Evolutionary conservation across 495 filamentous ascomycete species (phyloP), one percentile per base, ranked within the genome.

Genomic region (Hyaloscypha variabilis): DNA sequence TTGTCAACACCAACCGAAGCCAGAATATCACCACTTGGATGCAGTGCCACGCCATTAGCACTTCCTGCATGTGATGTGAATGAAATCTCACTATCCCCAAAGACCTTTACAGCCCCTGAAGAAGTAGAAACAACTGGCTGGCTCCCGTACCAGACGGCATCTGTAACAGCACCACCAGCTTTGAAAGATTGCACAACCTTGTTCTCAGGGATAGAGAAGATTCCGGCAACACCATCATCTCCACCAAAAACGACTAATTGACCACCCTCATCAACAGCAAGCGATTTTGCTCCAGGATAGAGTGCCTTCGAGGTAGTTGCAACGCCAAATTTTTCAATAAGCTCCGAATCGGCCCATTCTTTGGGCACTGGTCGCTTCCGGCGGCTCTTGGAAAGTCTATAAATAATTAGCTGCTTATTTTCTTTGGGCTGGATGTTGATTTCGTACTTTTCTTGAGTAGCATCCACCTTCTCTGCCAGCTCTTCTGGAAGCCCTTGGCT

Each of bases 1-100:
- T 97, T 97, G 75, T 99, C 95, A 4, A 86, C 85, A 57, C 95
- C 95, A 30, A 94, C 88, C 0, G 93, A 97, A 11, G 90, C 94
- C 24, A 97, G 78, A 65, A 99, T 88, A 24, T 92, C 87, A 31
- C 88, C 91, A 74, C 90, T 90, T 2, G 95, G 91, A 75, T 99
- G 96, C 3, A 95, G 73, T 23, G 92, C 85, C 46, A 98, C 75
- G 3, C 86, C 90, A 6, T 87, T 92, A 2, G 87, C 90, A 34
- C 88, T 83, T 14, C 95, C 96, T 63, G 92, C 91, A 72, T 99
- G 95, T 2, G 89, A 85, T 28, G 79, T 77, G 69, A 97, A 90
- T 57, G 82, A 83, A 11, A 85, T 85, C 17, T 87, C 76, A 75
- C 89, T 85, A 17, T 73, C 79, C 8, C 88, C 92, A 73, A 91